These are phyloP conservation scores for Lagenaria siceraria DNA, from an alignment of 306 rosid genomes.

Conservation along the genomic window DNA sequence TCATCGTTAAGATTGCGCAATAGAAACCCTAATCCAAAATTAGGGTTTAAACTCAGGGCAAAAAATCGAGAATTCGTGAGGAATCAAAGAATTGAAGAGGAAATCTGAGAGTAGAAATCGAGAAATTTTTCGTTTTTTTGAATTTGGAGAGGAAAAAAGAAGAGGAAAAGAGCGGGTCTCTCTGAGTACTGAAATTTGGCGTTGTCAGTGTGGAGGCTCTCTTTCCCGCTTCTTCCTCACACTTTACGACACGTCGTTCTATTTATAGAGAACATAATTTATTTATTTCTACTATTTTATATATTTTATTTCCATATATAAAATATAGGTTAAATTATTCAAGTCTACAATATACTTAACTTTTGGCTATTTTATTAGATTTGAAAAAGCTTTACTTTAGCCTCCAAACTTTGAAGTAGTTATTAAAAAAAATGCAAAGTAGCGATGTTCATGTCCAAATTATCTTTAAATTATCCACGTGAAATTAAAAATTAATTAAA, in stretches of 20 bases:
- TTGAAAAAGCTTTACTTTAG: no score
- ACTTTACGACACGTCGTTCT: background rate
- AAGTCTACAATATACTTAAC: no score
- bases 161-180: background rate
- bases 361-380: no score
- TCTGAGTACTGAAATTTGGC: background rate
- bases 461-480: no score
- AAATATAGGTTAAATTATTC: no score
- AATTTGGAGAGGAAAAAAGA: background rate
- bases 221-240: background rate
- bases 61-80: background rate
- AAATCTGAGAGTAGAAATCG: background rate
- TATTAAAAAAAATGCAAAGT: no score
- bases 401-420: no score
- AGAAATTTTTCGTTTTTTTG: background rate
- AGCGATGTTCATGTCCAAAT: no score
- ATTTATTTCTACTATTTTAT: background rate
- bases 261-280: background rate
- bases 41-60: background rate
- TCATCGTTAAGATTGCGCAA: background rate
- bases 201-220: background rate
- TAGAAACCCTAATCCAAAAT: background rate
- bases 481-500: no score
- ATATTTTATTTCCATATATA: background rate
- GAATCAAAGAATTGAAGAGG: background rate